These are phyloP conservation scores for Nadsonia fulvescens DNA, from an alignment of 805 yeast species.

Conservation along the genomic window DNA sequence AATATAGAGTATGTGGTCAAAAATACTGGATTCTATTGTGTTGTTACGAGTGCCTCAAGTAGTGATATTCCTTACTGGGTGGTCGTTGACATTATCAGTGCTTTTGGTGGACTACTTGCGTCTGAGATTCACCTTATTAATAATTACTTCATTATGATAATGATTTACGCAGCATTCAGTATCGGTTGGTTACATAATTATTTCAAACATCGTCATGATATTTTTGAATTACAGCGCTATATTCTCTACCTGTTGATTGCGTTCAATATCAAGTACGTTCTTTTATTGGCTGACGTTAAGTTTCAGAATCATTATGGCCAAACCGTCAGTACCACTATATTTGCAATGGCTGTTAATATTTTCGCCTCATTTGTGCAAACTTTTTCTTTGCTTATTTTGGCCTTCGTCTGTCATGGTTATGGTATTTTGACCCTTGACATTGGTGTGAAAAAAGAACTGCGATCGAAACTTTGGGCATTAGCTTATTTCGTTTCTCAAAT, in stretches of 20 bases:
- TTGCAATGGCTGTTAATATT: constrained; percentile 61
- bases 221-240: constrained; percentile 79
- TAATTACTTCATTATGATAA: constrained; percentile 68
- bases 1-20: constrained; percentile 45
- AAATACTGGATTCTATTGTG: constrained; percentile 83
- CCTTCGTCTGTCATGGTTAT: constrained; percentile 80
- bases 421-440: no score
- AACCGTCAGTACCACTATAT: constrained; percentile 41
- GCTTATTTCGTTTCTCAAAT: constrained; percentile 38
- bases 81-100: constrained; percentile 68
- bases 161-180: constrained; percentile 65
- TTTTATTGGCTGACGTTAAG: constrained; percentile 85
- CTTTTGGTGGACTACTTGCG: constrained; percentile 80
- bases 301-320: constrained; percentile 47
- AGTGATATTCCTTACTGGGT: constrained; percentile 34
- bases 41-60: constrained; percentile 42
- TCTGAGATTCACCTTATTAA: constrained; percentile 83
- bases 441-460: constrained; percentile 75
- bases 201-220: constrained; percentile 69
- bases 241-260: constrained; percentile 71
- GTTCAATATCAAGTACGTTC: constrained; percentile 65
- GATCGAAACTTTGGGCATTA: constrained; percentile 55
- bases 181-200: constrained; percentile 75
- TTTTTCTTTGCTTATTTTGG: constrained; percentile 69
- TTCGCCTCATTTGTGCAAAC: constrained; percentile 69